These are phyloP conservation scores for Asclepias syriaca DNA, from an alignment of 257 asterid genomes.

Conservation along the genomic window DNA sequence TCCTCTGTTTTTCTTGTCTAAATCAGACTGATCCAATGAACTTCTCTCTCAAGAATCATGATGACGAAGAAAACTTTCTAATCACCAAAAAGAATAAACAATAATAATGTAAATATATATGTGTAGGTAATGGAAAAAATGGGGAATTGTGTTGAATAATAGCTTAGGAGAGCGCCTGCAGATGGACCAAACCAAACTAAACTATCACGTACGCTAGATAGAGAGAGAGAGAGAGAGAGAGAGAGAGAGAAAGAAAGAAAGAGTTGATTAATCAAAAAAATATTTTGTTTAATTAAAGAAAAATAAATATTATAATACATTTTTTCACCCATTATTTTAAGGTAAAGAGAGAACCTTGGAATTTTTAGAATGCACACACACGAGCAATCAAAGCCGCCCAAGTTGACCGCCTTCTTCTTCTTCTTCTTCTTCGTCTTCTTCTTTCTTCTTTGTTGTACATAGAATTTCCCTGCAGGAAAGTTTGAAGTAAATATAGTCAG, in stretches of 20 bases:
- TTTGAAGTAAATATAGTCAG: slow-evolving; percentile 20
- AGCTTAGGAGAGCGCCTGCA: slow-evolving; percentile 49
- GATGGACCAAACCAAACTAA: slow-evolving; percentile 35
- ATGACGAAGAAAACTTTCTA: slow-evolving; percentile 22
- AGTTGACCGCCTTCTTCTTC: slow-evolving; percentile 45
- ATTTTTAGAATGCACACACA: slow-evolving; percentile 17
- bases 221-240: not conserved
- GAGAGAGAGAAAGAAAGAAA: not conserved
- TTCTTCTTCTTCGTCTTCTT: slow-evolving; percentile 5
- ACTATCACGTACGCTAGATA: slow-evolving; percentile 40
- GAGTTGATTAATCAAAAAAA: slow-evolving; percentile 6
- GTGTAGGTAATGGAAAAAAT: slow-evolving; percentile 15
- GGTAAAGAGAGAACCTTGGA: slow-evolving; percentile 7
- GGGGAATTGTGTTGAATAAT: slow-evolving; percentile 10
- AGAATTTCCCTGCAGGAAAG: slow-evolving; percentile 17
- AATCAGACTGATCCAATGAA: slow-evolving; percentile 12
- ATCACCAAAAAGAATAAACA: not conserved
- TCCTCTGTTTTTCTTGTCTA: not conserved
- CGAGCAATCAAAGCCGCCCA: slow-evolving; percentile 50
- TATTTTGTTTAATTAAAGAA: not conserved
- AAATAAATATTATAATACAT: not conserved
- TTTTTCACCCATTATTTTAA: not conserved
- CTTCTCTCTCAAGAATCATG: slow-evolving; percentile 11
- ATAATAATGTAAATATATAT: slow-evolving; percentile 11
- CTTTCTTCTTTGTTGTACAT: too few species aligned